Evolutionary conservation across 75 land plant species (phyloP).

Genomic region (Picea glauca): DNA sequence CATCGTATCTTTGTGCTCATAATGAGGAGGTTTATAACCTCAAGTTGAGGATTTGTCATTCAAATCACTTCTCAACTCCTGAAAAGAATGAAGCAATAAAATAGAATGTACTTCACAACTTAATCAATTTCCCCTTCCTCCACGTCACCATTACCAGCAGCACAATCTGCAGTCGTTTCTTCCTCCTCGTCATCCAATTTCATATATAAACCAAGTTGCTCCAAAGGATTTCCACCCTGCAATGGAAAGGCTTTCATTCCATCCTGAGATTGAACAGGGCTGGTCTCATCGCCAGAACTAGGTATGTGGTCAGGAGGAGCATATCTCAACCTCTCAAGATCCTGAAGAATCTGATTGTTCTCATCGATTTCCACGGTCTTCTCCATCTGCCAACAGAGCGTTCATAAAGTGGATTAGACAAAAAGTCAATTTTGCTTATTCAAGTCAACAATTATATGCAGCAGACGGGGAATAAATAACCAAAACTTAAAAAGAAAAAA

Average conservation of each 20-base stretch:
- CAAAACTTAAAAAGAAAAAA: not conserved
- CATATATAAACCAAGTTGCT: constrained; percentile 46
- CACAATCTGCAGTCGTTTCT: constrained; percentile 12
- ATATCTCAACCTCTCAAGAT: constrained; percentile 48
- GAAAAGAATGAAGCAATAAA: not conserved
- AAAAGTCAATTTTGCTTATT: too few relatives aligned
- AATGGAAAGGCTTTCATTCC: constrained; percentile 23
- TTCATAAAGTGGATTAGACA: not conserved
- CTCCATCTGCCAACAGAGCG: constrained; percentile 53
- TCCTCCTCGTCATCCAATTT: constrained; percentile 42
- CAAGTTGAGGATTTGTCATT: constrained; percentile 1
- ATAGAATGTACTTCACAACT: not conserved
- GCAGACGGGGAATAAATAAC: not conserved
- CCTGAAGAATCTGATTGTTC: constrained; percentile 44
- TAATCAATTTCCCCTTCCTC: constrained; percentile 27
- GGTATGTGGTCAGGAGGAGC: constrained; percentile 21
- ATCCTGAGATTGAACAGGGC: constrained; percentile 23
- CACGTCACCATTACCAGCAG: constrained; percentile 25
- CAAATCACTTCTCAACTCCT: not conserved
- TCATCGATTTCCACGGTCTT: constrained; percentile 71
- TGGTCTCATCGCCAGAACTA: constrained; percentile 31
- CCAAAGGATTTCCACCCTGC: constrained; percentile 47
- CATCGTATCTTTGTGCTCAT: not conserved
- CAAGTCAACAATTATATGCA: not conserved
- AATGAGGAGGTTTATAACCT: not conserved